Conservation (phyloP, 768 basidiomycete genomes). For the Boletus rubroflammeus region DNA sequence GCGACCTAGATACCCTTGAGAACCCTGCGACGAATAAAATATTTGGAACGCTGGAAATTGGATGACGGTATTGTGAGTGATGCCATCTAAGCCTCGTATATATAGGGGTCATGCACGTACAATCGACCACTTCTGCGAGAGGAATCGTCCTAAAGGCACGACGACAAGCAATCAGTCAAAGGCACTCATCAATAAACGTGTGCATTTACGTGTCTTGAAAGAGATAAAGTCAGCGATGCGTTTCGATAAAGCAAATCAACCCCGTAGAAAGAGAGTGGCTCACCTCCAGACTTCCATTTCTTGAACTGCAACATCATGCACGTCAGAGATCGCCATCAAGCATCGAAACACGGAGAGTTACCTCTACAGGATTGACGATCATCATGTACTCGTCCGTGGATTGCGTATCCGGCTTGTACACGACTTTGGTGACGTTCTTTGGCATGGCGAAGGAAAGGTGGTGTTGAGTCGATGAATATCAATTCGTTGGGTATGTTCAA, state of each 20-base stretch:
- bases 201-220: conserved; percentile 61
- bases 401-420: conserved; percentile 75
- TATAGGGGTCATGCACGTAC: conserved; percentile 40
- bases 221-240: conserved; percentile 9
- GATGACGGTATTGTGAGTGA: background rate
- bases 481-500: conserved; percentile 9
- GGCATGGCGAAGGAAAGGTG: conserved; percentile 31
- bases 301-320: conserved; percentile 46
- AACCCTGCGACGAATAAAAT: conserved; percentile 67
- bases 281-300: conserved; percentile 81
- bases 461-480: conserved; percentile 2
- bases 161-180: conserved; percentile 12
- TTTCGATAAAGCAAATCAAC: conserved; percentile 4
- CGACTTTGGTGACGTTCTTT: conserved; percentile 58
- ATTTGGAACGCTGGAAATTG: conserved; percentile 58
- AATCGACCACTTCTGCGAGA: conserved; percentile 75
- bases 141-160: conserved; percentile 54
- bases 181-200: background rate
- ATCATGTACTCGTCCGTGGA: conserved; percentile 70
- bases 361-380: conserved; percentile 64
- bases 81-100: background rate
- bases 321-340: conserved; percentile 5
- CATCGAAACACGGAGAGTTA: conserved; percentile 30
- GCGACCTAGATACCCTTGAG: conserved; percentile 69
- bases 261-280: conserved; percentile 18